Evolutionary conservation across 2,329 filamentous ascomycete genomes (phyloP).

Genomic region (Aspergillus glaucus): DNA sequence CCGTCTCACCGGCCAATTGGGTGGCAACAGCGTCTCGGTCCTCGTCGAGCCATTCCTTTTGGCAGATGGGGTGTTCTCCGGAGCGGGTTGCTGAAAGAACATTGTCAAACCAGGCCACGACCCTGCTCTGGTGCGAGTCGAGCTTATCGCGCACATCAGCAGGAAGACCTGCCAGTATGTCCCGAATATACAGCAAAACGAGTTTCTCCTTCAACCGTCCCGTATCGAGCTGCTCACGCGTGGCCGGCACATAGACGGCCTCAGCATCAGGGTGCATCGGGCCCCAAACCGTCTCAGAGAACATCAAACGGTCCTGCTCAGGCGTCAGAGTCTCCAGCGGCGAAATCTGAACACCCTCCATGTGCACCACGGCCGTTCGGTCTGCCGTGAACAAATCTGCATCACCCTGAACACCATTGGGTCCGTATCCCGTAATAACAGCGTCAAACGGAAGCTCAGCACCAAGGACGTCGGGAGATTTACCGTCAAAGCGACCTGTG

Average conservation of each 20-base stretch:
- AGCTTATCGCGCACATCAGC: not conserved
- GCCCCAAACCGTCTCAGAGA: no score
- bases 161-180: not conserved
- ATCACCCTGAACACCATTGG: not conserved
- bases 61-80: not conserved
- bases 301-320: no score
- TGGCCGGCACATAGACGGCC: not conserved
- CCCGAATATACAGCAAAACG: not conserved
- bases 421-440: not conserved
- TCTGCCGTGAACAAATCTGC: not conserved
- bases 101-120: not conserved
- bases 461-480: not conserved
- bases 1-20: no score
- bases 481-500: not conserved
- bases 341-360: no score
- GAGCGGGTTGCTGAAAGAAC: not conserved
- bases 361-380: not conserved
- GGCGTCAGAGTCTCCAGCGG: no score
- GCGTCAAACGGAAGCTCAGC: not conserved
- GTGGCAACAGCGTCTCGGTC: no score
- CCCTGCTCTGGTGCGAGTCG: not conserved
- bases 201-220: not conserved
- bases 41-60: not conserved
- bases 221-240: not conserved
- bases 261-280: not conserved